Percentiles rank a stretch among this genome's conserved stretches.
phyloP scores from a whole-genome alignment of 257 asterid genomes.

The Solanum dulcamara region DNA sequence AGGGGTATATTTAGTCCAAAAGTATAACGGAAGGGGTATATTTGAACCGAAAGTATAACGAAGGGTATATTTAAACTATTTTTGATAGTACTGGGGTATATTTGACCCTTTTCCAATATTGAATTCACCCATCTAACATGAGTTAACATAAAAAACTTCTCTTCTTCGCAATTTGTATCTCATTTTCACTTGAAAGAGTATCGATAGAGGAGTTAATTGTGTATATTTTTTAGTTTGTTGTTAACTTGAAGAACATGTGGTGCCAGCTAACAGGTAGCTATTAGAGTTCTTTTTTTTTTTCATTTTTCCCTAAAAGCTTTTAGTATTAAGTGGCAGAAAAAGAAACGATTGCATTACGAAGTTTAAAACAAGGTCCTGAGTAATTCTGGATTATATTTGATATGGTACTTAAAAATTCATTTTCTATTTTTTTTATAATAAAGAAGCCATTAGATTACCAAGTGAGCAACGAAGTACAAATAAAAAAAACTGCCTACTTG shows the following conservation, averaged over 20 bases:
- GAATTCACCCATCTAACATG: background rate
- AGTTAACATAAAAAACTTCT: background rate
- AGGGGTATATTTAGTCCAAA: no score
- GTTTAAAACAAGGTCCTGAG: background rate
- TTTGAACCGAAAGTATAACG: no score
- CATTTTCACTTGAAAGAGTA: background rate
- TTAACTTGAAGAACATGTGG: background rate
- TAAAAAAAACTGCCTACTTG: background rate
- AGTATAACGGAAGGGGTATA: no score
- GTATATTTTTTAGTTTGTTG: background rate
- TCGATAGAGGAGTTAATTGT: background rate
- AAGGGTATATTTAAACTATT: no score
- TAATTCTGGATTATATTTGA: background rate
- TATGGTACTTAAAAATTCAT: background rate
- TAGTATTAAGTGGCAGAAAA: background rate
- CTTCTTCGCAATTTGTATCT: background rate
- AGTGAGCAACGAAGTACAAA: background rate
- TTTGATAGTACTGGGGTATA: no score
- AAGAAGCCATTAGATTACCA: background rate
- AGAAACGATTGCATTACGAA: background rate
- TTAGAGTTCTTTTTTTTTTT: background rate
- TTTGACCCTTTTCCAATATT: background rate
- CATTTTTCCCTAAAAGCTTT: background rate
- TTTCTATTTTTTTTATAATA: background rate
- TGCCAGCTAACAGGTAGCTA: background rate